Percentiles rank a stretch among this genome's conserved stretches.
phyloP scores from a whole-genome alignment of 2,329 filamentous ascomycete genomes.

The Cercospora zeina region DNA sequence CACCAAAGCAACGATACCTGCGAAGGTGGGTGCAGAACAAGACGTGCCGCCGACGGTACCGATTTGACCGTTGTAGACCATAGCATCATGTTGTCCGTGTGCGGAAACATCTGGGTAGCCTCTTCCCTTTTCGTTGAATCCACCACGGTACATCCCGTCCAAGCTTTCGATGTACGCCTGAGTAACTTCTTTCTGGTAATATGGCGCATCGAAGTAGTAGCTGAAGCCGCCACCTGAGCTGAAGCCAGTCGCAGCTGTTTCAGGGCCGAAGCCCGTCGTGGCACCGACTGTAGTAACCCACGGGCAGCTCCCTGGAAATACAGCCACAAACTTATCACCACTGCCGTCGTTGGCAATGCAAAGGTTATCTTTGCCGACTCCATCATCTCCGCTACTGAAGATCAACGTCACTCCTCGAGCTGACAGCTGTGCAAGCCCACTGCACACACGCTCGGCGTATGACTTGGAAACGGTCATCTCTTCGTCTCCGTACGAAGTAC shows the following conservation, averaged over 20 bases:
- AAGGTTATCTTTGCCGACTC: conserved; percentile 53
- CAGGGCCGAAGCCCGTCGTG: conserved; percentile 46
- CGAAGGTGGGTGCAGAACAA: conserved; percentile 60
- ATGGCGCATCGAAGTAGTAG: conserved; percentile 48
- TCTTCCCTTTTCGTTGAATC: conserved; percentile 50
- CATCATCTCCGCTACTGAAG: conserved; percentile 63
- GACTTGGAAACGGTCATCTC: conserved; percentile 63
- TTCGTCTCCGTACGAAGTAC: conserved; percentile 66
- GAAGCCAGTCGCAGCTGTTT: conserved; percentile 57
- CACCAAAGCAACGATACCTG: conserved; percentile 60
- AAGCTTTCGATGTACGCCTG: conserved; percentile 46
- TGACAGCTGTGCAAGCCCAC: conserved; percentile 64
- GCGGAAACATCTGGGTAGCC: conserved; percentile 52
- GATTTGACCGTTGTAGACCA: conserved; percentile 46
- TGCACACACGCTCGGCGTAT: conserved; percentile 63
- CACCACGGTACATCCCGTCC: conserved; percentile 44
- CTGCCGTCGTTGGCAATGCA: conserved; percentile 51
- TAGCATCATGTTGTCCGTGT: conserved; percentile 49
- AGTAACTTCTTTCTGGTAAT: conserved; percentile 49
- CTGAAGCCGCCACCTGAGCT: conserved; percentile 51
- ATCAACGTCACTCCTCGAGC: conserved; percentile 66
- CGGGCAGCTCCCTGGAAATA: conserved; percentile 52
- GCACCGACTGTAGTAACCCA: conserved; percentile 53
- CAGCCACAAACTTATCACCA: conserved; percentile 48
- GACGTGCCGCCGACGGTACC: conserved; percentile 49